phyloP scores from a whole-genome alignment of 1,284 basidiomycete species.

The Rhodotorula mucilaginosa region DNA sequence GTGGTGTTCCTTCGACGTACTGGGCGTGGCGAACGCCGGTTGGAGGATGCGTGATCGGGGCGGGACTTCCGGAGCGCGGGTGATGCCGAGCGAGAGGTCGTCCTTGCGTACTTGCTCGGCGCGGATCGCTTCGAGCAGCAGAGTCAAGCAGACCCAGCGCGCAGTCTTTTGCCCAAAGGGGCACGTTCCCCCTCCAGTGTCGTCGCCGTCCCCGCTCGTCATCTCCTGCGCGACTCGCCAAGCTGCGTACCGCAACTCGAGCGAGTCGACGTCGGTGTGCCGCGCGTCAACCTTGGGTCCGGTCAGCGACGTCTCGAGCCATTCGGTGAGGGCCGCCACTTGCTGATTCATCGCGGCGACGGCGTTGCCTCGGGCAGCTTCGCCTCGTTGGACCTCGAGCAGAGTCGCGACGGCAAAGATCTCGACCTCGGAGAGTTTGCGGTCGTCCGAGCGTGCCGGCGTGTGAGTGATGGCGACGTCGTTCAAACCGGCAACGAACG shows the following conservation, averaged over 20 bases:
- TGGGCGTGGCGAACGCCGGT: neutral
- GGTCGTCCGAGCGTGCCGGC: slow-evolving; percentile 13
- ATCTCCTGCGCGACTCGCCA: slow-evolving; percentile 1
- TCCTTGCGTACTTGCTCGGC: neutral
- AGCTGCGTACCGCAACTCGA: slow-evolving; percentile 8
- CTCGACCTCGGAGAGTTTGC: slow-evolving; percentile 32
- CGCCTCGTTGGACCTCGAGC: slow-evolving; percentile 12
- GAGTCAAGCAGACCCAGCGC: slow-evolving; percentile 14
- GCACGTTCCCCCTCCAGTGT: neutral
- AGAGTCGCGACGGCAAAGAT: slow-evolving; percentile 33
- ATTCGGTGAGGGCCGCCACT: neutral
- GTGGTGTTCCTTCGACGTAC: too few relatives aligned
- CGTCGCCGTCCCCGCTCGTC: neutral
- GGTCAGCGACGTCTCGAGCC: slow-evolving; percentile 8
- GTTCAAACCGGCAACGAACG: slow-evolving; percentile 20
- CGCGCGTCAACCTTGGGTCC: neutral
- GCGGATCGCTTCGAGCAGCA: slow-evolving; percentile 12
- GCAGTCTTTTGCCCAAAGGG: slow-evolving; percentile 6
- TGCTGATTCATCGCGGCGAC: slow-evolving; percentile 6
- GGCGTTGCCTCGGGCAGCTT: slow-evolving; percentile 3
- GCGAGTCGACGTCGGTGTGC: neutral
- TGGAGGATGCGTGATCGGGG: neutral
- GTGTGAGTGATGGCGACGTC: slow-evolving; percentile 27
- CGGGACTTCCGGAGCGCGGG: neutral
- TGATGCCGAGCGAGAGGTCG: neutral